These are phyloP conservation scores for Saturnispora galanensis DNA, from an alignment of 805 yeast genomes.

Conservation along the genomic window DNA sequence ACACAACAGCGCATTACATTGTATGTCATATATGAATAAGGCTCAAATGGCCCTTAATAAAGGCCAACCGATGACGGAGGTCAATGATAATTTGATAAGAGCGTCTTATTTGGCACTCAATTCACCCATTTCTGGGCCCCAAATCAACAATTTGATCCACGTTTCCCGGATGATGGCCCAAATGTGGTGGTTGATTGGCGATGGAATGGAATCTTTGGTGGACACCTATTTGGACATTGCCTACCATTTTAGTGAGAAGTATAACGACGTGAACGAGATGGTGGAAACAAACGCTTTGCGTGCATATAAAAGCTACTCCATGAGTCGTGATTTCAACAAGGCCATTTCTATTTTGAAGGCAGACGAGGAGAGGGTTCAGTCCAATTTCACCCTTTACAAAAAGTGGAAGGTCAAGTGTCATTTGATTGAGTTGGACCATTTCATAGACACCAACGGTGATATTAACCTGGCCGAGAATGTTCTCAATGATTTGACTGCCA, in stretches of 20 bases:
- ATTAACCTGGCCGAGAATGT: conserved; percentile 27
- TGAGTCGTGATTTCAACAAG: background rate
- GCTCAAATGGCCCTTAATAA: conserved; percentile 43
- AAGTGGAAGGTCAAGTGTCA: conserved; percentile 29
- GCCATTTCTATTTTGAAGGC: background rate
- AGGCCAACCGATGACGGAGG: conserved; percentile 36
- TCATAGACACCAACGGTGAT: conserved; percentile 24
- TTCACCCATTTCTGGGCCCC: background rate
- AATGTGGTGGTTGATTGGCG: conserved; percentile 7
- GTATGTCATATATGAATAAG: conserved; percentile 60
- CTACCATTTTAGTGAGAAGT: conserved; percentile 11
- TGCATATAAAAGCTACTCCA: conserved; percentile 3
- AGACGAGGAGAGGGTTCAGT: conserved; percentile 16
- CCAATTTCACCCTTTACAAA: conserved; percentile 26
- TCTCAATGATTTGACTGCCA: conserved; percentile 23
- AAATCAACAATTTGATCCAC: conserved; percentile 3
- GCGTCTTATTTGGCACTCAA: conserved; percentile 45
- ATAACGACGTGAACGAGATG: conserved; percentile 28
- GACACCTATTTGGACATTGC: conserved; percentile 4
- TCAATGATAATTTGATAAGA: conserved; percentile 48
- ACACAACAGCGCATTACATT: conserved; percentile 36
- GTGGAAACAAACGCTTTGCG: conserved; percentile 30
- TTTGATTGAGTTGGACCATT: conserved; percentile 2
- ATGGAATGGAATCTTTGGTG: background rate
- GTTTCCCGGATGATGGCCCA: conserved; percentile 4